These are phyloP conservation scores for Pisolithus marmoratus DNA, from an alignment of 768 basidiomycete genomes.

Conservation along the genomic window DNA sequence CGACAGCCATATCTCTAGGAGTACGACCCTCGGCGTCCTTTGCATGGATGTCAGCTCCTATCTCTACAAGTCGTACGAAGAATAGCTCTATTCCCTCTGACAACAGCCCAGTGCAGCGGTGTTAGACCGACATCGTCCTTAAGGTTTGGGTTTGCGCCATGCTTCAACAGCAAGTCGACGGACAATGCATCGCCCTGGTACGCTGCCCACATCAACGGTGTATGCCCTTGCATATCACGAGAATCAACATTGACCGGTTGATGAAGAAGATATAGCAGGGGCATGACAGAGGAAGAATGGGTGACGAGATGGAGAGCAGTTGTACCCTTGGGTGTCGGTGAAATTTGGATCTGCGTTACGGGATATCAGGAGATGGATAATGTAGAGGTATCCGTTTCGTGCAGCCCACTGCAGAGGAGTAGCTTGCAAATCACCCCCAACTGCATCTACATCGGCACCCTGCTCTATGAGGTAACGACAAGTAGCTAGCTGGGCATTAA, in stretches of 20 bases:
- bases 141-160: constrained; percentile 74
- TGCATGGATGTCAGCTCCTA: constrained; percentile 74
- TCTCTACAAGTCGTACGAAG: constrained; percentile 82
- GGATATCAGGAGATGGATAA: constrained; percentile 86
- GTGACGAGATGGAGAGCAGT: constrained; percentile 92
- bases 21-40: constrained; percentile 85
- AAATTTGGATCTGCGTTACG: constrained; percentile 93
- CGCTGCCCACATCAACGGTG: constrained; percentile 96
- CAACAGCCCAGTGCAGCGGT: constrained; percentile 96
- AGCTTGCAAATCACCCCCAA: constrained; percentile 90
- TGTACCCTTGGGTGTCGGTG: constrained; percentile 91
- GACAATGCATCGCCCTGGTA: constrained; percentile 98
- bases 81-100: constrained; percentile 85
- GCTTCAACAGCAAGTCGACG: constrained; percentile 83
- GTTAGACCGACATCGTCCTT: constrained; percentile 80
- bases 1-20: constrained; percentile 89
- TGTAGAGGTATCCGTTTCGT: constrained; percentile 92
- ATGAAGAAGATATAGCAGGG: constrained; percentile 84
- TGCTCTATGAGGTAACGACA: constrained; percentile 86
- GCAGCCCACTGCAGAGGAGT: constrained; percentile 99
- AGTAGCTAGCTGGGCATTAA: constrained; percentile 89
- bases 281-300: constrained; percentile 93
- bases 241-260: constrained; percentile 92
- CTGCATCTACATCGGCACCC: constrained; percentile 91
- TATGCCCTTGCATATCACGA: constrained; percentile 88